These are phyloP conservation scores for Favolaschia claudopus DNA, from an alignment of 768 basidiomycete genomes.

Conservation along the genomic window DNA sequence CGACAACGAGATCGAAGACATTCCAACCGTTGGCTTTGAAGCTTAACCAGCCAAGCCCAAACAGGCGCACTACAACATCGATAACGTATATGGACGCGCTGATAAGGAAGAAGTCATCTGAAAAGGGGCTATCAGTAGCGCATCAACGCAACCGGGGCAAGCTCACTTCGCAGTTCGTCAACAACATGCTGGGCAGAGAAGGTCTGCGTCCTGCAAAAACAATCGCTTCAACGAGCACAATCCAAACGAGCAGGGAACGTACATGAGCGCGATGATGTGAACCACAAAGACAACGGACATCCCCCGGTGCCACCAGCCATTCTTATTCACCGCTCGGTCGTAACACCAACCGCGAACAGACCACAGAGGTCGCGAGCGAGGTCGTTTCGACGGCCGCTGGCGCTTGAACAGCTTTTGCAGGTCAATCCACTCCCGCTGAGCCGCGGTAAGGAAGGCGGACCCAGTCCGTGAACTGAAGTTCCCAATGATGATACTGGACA, in stretches of 20 bases:
- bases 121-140: slow-evolving; percentile 1
- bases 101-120: slow-evolving; percentile 80
- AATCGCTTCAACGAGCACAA: slow-evolving; percentile 9
- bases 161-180: slow-evolving; percentile 69
- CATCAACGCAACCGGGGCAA: neutral
- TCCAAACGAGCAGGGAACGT: slow-evolving; percentile 36
- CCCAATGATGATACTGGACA: slow-evolving; percentile 87
- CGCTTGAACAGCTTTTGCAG: slow-evolving; percentile 87
- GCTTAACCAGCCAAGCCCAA: slow-evolving; percentile 84
- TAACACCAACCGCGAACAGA: slow-evolving; percentile 84
- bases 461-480: slow-evolving; percentile 92
- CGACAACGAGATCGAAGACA: slow-evolving; percentile 84
- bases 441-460: slow-evolving; percentile 81
- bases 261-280: slow-evolving; percentile 88
- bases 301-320: slow-evolving; percentile 88
- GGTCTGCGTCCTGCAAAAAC: slow-evolving; percentile 74
- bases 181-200: slow-evolving; percentile 59
- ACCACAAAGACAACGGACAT: slow-evolving; percentile 83
- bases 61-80: slow-evolving; percentile 80
- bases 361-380: slow-evolving; percentile 63
- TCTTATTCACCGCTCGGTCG: slow-evolving; percentile 88
- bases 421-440: slow-evolving; percentile 95
- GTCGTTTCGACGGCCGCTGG: slow-evolving; percentile 86
- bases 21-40: slow-evolving; percentile 96
- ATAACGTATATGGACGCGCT: slow-evolving; percentile 76